phyloP scores from a whole-genome alignment of 228 moss, liverwort and hornwort species.

The Sphagnum fallax region DNA sequence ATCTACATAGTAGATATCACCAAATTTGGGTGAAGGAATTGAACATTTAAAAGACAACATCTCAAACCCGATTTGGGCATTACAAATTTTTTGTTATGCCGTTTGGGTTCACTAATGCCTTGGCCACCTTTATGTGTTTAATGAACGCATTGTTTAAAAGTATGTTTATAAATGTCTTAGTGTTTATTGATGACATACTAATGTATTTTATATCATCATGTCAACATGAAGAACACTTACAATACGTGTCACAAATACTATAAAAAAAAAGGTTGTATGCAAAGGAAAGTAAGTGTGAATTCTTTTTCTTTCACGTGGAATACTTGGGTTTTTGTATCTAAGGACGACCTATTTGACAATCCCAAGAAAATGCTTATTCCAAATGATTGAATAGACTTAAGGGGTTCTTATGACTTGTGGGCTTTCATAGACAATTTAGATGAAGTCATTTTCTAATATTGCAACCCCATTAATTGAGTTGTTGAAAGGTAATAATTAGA shows the following conservation, averaged over 20 bases:
- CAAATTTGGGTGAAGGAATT: conserved; percentile 1
- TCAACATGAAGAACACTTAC: background rate
- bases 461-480: background rate
- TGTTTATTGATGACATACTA: conserved; percentile 10
- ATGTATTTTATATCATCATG: background rate
- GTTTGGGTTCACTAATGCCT: conserved; percentile 13
- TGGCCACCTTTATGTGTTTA: background rate
- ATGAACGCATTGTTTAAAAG: conserved; percentile 3
- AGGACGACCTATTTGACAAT: background rate
- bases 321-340: conserved; percentile 6
- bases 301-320: background rate
- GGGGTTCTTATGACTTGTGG: background rate
- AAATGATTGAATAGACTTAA: background rate
- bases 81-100: conserved; percentile 15
- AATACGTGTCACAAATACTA: background rate
- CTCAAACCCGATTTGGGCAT: conserved; percentile 4
- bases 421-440: background rate
- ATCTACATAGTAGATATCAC: conserved; percentile 4
- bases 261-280: background rate
- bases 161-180: conserved; percentile 1
- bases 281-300: conserved; percentile 2
- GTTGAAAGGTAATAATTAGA: background rate
- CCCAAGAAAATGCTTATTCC: background rate
- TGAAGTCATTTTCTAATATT: background rate
- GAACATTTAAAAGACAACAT: conserved; percentile 3